Percentiles rank a stretch among this genome's conserved stretches.
Conservation (phyloP, 2,329 filamentous ascomycete genomes). For the Epichloe glyceriae region DNA sequence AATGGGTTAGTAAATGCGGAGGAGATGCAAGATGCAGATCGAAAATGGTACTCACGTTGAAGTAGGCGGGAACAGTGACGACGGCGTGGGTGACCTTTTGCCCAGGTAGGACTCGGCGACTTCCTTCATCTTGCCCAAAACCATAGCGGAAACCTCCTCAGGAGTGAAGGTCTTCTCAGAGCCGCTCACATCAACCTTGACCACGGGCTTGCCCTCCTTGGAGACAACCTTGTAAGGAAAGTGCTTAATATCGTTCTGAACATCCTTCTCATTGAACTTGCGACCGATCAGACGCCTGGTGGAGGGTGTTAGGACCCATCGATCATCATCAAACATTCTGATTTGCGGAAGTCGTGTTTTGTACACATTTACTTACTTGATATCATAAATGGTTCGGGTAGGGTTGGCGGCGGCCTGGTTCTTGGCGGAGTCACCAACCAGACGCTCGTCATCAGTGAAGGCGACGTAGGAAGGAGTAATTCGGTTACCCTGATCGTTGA, state of each 20-base stretch:
- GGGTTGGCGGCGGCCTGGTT: conserved; percentile 83
- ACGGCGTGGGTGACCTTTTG: conserved; percentile 78
- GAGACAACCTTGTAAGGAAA: conserved; percentile 91
- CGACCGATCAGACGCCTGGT: conserved; percentile 69
- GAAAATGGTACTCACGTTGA: conserved; percentile 46
- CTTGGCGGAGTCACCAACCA: conserved; percentile 96
- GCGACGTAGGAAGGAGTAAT: conserved; percentile 92
- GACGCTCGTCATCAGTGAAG: conserved; percentile 91
- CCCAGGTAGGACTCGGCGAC: conserved; percentile 67
- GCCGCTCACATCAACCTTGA: conserved; percentile 59
- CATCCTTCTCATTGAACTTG: conserved; percentile 71
- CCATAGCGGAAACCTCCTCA: conserved; percentile 71
- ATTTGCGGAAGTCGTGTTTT: neutral
- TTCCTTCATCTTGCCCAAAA: conserved; percentile 76
- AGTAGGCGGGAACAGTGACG: conserved; percentile 92
- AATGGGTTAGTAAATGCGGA: neutral
- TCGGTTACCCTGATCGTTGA: conserved; percentile 94
- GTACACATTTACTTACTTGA: conserved; percentile 52
- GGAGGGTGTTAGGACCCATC: neutral
- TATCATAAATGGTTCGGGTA: conserved; percentile 61
- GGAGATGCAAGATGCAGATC: neutral
- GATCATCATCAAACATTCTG: neutral
- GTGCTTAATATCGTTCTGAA: conserved; percentile 92
- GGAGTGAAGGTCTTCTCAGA: conserved; percentile 61
- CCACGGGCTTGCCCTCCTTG: conserved; percentile 80